Conservation (phyloP, 2,329 filamentous ascomycete genomes). For the Curvularia hawaiiensis region DNA sequence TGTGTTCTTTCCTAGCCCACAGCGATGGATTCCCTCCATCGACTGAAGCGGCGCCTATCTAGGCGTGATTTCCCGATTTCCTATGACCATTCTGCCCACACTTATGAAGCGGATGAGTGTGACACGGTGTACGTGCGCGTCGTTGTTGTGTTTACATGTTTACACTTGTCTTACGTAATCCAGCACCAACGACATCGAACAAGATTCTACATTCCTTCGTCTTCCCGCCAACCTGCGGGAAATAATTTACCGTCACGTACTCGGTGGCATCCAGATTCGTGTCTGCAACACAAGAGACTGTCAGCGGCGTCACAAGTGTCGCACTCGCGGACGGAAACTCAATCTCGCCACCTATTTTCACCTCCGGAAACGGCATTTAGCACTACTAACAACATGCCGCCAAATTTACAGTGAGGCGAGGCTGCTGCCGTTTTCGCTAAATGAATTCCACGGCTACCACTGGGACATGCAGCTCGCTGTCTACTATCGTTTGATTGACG, state of each 20-base stretch:
- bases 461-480: slow-evolving; percentile 10
- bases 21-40: slow-evolving; percentile 1
- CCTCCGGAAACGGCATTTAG: slow-evolving; percentile 2
- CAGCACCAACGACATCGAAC: background rate
- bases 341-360: slow-evolving; percentile 8
- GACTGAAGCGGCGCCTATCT: slow-evolving; percentile 3
- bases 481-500: slow-evolving; percentile 5
- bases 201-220: slow-evolving; percentile 2
- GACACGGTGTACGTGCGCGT: background rate
- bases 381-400: slow-evolving; percentile 1
- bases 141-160: background rate
- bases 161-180: background rate
- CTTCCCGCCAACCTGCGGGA: slow-evolving; percentile 3
- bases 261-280: slow-evolving; percentile 5
- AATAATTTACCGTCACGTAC: slow-evolving; percentile 3
- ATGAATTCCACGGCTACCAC: slow-evolving; percentile 5
- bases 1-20: background rate
- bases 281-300: slow-evolving; percentile 3
- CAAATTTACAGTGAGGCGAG: background rate
- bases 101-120: background rate
- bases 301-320: slow-evolving; percentile 3
- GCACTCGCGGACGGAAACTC: slow-evolving; percentile 1
- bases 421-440: slow-evolving; percentile 4
- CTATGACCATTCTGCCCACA: background rate
- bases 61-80: background rate